Evolutionary conservation across 768 basidiomycete species (phyloP), one percentile per base, ranked within the genome.

Genomic region (Leccinum aurantiacum): DNA sequence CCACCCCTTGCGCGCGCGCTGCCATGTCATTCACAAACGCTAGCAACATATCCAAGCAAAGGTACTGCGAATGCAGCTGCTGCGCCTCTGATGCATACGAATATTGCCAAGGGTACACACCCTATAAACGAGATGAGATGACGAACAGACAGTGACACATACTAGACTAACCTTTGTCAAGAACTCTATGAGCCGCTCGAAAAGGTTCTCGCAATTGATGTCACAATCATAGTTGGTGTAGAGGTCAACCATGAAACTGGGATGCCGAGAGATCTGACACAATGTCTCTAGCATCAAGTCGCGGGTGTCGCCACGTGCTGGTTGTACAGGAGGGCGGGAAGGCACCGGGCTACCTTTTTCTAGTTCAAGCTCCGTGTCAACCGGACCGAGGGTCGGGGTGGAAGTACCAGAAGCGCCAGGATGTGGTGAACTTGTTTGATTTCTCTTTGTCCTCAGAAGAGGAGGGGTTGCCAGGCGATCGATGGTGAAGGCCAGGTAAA

Each of bases 211-310:
- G 72, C 93, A 94, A 69, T 98, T 96, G 64, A 90, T 86, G 68
- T 97, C 94, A 69, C 95, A 98, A 71, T 99, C 97, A 73, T 98
- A 99, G 73, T 98, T 99, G 57, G 87, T 82, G 77, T 93, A 99
- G 14, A 97, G 78, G 68, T 98, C 94, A 50, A 96, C 92, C 90
- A 97, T 93, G 77, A 96, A 95, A 69, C 88, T 91, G 2, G 91
- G 85, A 66, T 90, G 86, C 3, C 89, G 81, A 15, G 91, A 88
- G 48, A 95, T 84, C 56, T 91, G 89, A 56, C 83, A 83, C 25
- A 98, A 77, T 5, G 90, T 90, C 73, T 98, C 96, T 60, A 99
- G 77, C 67, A 98, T 87, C 58, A 98, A 77, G 68, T 96, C 92
- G 24, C 94, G 84, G 9, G 89, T 92, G 75, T 95, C 93, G 31